Evolutionary conservation across 352 stramenopile genomes (phyloP), one percentile per base, ranked within the genome.

Genomic region (Pythium grandisporangium): DNA sequence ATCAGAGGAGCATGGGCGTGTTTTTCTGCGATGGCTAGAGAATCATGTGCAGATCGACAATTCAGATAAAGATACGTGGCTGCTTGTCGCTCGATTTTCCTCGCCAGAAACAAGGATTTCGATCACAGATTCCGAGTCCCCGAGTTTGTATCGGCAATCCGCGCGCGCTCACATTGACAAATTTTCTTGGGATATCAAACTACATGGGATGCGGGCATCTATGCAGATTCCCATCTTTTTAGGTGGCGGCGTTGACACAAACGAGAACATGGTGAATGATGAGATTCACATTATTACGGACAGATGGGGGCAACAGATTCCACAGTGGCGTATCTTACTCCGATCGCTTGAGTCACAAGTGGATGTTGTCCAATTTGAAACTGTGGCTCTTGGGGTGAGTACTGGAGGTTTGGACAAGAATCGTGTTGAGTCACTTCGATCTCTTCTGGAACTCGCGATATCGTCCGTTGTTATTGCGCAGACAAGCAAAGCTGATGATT

Each of bases 331-430:
- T 29, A 21, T 84, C n/a, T 49, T 85, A 7, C 37, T 75, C 29
- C 75, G 77, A 14, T 74, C 58, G 14, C 44, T 85, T 5, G 64
- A 78, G 37, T 54, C 84, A n/a, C 66, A 84, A 36, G 24, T 88
- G 19, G 53, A 62, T 4, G 58, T 88, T 12, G 63, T 72, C 3
- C 56, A 59, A 12, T 50, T 55, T 21, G 69, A 82, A 44, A 66
- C 65, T 25, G 59, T 48, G 6, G 21, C 75, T 34, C 49, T 63
- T 14, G 25, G 30, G n/a, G n/a, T n/a, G n/a, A n/a, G n/a, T 4
- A 41, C 23, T 2, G 29, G 33, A 2, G 16, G 23, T 8, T 41
- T 79, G 4, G 69, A 84, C 37, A 45, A 59, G 4, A 57, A 70
- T 22, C 66, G 77, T 32, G 38, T 80, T 14, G 58, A 70, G 23